Percentiles rank a stretch among this genome's conserved stretches.
Evolutionary conservation across 2,329 filamentous ascomycete species (phyloP).

Genomic region (Cephalotrichum gorgonifer): DNA sequence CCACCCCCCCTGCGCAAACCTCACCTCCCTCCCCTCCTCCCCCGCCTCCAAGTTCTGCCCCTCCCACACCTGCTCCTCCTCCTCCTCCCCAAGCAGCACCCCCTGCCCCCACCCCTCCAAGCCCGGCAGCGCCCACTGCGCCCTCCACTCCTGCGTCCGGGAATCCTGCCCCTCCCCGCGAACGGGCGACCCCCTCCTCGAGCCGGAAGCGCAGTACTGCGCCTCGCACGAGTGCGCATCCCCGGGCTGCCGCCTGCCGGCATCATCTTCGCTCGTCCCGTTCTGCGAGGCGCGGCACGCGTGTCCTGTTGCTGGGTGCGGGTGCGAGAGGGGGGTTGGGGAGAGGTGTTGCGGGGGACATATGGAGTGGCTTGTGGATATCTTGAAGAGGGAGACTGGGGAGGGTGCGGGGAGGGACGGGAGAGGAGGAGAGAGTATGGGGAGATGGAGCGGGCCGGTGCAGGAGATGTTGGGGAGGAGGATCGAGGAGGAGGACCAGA

Average conservation of each 20-base stretch:
- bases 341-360: constrained; percentile 6
- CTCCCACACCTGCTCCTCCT: constrained; percentile 8
- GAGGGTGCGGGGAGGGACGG: background rate
- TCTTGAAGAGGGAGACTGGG: too few relatives aligned
- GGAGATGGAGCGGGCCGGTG: background rate
- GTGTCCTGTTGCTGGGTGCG: constrained; percentile 5
- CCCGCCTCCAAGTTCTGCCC: constrained; percentile 6
- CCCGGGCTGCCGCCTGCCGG: background rate
- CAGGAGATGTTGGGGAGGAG: constrained; percentile 10
- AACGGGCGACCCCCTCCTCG: constrained; percentile 6
- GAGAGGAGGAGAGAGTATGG: background rate
- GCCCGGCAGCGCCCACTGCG: constrained; percentile 7
- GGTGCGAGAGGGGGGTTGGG: background rate
- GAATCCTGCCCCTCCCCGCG: constrained; percentile 7
- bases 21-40: constrained; percentile 3
- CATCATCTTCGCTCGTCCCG: background rate
- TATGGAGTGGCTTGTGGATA: constrained; percentile 1
- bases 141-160: constrained; percentile 7
- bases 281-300: constrained; percentile 8
- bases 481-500: constrained; percentile 7
- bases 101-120: constrained; percentile 6
- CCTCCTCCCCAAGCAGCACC: too few relatives aligned
- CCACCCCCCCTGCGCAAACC: constrained; percentile 5
- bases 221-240: constrained; percentile 7
- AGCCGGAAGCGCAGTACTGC: constrained; percentile 9